Conservation (phyloP, 306 rosid species). For the Pterocarpus santalinus region DNA sequence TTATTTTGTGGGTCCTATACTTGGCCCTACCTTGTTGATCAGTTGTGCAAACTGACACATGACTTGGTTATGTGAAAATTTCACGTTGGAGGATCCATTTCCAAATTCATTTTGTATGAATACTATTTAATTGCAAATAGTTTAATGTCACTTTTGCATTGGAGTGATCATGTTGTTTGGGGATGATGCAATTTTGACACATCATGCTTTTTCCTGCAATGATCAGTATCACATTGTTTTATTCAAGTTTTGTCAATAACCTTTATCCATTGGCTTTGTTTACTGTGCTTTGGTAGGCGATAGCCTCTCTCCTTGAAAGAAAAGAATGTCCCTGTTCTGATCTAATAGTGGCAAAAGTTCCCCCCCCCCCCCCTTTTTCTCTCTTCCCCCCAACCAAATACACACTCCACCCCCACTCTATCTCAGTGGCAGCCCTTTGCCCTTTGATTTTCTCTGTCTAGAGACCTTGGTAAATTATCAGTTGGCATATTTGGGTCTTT, state of each 20-base stretch:
- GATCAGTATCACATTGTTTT: background rate
- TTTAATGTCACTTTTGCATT: conserved; percentile 9
- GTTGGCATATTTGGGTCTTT: background rate
- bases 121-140: background rate
- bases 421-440: conserved; percentile 3
- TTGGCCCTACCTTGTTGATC: no score
- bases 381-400: background rate
- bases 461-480: background rate
- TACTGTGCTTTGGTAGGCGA: conserved; percentile 4
- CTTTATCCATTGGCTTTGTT: conserved; percentile 7
- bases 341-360: background rate
- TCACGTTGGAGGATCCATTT: no score
- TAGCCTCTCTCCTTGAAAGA: background rate
- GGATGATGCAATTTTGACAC: conserved; percentile 3
- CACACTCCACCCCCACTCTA: background rate
- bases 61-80: no score
- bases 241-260: background rate
- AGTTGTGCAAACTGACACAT: no score
- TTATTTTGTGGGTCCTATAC: no score
- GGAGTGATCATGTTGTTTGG: background rate
- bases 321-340: conserved; percentile 13
- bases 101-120: background rate
- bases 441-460: conserved; percentile 6
- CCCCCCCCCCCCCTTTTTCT: background rate
- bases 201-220: background rate